Conservation (phyloP, 1,284 basidiomycete genomes). For the Ustilago trichophora region DNA sequence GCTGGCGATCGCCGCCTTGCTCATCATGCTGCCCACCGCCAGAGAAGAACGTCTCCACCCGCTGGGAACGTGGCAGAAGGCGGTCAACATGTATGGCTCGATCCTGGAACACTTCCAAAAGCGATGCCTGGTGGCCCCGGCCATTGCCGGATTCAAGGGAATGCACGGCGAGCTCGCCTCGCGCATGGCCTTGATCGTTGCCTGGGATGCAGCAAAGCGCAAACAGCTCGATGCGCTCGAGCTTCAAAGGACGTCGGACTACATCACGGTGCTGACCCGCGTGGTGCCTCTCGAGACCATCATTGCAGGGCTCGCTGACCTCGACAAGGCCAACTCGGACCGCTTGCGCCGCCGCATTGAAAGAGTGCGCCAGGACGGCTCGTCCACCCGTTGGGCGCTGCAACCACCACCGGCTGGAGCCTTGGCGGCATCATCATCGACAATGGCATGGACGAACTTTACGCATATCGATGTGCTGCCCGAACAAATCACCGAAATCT, state of each 20-base stretch:
- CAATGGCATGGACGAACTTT: constrained; percentile 11
- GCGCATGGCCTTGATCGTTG: constrained; percentile 7
- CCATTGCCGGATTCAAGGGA: not conserved
- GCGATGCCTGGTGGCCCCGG: not conserved
- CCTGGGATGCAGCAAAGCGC: constrained; percentile 21
- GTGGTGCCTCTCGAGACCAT: constrained; percentile 2
- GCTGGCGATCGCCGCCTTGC: constrained; percentile 9
- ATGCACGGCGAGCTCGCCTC: constrained; percentile 7
- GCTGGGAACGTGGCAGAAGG: not conserved
- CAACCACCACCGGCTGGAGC: not conserved
- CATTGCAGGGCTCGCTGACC: not conserved
- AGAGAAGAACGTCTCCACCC: not conserved
- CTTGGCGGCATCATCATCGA: no score
- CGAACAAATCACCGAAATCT: not conserved
- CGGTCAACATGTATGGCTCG: not conserved
- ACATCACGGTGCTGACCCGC: not conserved
- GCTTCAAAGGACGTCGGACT: no score
- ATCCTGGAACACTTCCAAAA: constrained; percentile 1
- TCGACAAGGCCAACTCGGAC: not conserved
- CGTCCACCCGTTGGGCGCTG: not conserved
- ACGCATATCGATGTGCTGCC: constrained; percentile 27
- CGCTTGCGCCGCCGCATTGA: not conserved
- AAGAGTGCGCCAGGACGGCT: not conserved
- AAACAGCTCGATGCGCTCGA: not conserved
- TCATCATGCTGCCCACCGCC: constrained; percentile 11